Conservation (phyloP, 2,329 filamentous ascomycete genomes). For the Niveomyces coronatus region DNA sequence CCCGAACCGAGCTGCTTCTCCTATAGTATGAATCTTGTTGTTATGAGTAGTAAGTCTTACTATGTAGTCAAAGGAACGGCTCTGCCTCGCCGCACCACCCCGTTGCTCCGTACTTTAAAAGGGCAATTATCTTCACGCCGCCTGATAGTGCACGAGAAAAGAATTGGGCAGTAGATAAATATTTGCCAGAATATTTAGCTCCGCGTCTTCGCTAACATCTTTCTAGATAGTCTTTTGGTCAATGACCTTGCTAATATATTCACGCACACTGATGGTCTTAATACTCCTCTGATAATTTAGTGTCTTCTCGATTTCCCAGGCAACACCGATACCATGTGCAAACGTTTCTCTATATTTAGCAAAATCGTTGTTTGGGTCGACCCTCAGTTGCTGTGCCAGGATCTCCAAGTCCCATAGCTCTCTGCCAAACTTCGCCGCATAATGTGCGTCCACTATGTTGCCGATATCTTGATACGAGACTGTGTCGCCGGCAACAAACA, state of each 20-base stretch:
- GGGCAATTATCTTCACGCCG: too few relatives aligned
- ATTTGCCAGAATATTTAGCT: too few relatives aligned
- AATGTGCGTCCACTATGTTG: conserved; percentile 37
- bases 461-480: conserved; percentile 45
- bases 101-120: too few relatives aligned
- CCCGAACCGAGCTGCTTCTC: too few relatives aligned
- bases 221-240: background rate
- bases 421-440: conserved; percentile 30
- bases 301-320: conserved; percentile 44
- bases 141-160: too few relatives aligned
- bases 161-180: too few relatives aligned
- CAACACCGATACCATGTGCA: conserved; percentile 45
- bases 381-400: conserved; percentile 34
- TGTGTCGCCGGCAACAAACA: conserved; percentile 54
- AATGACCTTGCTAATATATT: conserved; percentile 20
- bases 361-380: conserved; percentile 37
- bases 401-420: conserved; percentile 38
- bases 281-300: conserved; percentile 42
- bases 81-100: too few relatives aligned
- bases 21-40: too few relatives aligned
- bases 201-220: too few relatives aligned
- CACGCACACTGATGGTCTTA: conserved; percentile 29
- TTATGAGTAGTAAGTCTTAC: too few relatives aligned
- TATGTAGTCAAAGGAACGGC: too few relatives aligned
- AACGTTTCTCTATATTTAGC: conserved; percentile 54